These are phyloP conservation scores for Yamadazyma oceani DNA, from an alignment of 1,139 yeast genomes.

Conservation along the genomic window DNA sequence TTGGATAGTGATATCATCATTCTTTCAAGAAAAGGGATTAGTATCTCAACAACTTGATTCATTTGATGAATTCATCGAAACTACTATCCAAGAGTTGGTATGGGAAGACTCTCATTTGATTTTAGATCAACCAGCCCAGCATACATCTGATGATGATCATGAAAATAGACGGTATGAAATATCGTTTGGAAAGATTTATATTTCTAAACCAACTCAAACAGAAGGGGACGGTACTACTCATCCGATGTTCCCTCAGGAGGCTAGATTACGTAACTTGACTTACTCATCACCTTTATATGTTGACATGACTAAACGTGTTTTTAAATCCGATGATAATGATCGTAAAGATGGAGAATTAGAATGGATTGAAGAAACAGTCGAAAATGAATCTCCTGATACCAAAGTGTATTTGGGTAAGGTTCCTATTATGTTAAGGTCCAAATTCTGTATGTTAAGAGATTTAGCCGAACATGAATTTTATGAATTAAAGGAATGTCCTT, in stretches of 20 bases:
- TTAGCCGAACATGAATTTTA: slow-evolving; percentile 93
- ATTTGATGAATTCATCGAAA: slow-evolving; percentile 95
- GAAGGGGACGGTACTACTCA: slow-evolving; percentile 99
- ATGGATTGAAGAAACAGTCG: slow-evolving; percentile 59
- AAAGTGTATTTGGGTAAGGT: slow-evolving; percentile 94
- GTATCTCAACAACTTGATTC: slow-evolving; percentile 98
- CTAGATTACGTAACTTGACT: slow-evolving; percentile 91
- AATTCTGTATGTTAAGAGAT: slow-evolving; percentile 90
- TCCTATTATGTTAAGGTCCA: slow-evolving; percentile 96
- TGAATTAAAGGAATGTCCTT: slow-evolving; percentile 96
- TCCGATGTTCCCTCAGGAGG: slow-evolving; percentile 98
- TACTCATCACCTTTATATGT: slow-evolving; percentile 95
- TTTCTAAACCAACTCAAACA: slow-evolving; percentile 96
- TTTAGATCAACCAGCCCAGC: slow-evolving; percentile 97
- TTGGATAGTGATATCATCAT: slow-evolving; percentile 97
- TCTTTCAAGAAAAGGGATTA: slow-evolving; percentile 93
- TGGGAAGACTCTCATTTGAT: slow-evolving; percentile 95
- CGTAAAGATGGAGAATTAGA: slow-evolving; percentile 64
- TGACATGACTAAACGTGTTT: slow-evolving; percentile 89
- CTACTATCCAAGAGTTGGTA: slow-evolving; percentile 94
- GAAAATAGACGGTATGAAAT: slow-evolving; percentile 91
- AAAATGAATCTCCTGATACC: slow-evolving; percentile 60
- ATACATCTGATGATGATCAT: slow-evolving; percentile 85
- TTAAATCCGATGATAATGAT: slow-evolving; percentile 74
- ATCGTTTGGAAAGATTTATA: slow-evolving; percentile 92